A percentile compares a stretch with the other conserved stretches of the same genome.
Conservation (phyloP, 352 stramenopile genomes). For the Thraustochytrium striatum region DNA sequence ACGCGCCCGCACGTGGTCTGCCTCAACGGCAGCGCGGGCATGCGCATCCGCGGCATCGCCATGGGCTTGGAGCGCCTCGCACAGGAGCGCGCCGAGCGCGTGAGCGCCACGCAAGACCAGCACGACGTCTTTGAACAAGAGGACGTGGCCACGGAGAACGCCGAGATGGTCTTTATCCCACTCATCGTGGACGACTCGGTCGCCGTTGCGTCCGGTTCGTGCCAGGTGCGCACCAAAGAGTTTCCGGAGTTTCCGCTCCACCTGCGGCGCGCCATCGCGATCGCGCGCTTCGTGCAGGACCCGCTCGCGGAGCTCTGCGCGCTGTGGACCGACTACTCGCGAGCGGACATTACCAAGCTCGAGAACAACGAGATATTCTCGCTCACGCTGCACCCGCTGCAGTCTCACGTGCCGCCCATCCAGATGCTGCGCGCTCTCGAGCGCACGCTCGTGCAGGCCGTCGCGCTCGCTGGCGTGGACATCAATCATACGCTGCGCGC, state of each 20-base stretch:
- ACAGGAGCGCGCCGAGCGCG: neutral
- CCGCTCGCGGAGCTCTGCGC: constrained; percentile 66
- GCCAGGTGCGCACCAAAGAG: constrained; percentile 18
- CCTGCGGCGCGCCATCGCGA: constrained; percentile 58
- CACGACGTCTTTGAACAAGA: neutral
- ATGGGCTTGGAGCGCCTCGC: constrained; percentile 18
- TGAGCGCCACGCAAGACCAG: neutral
- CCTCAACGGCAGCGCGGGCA: constrained; percentile 22
- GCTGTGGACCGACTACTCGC: constrained; percentile 57
- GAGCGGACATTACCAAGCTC: constrained; percentile 61
- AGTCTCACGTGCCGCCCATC: constrained; percentile 63
- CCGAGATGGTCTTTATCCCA: constrained; percentile 27
- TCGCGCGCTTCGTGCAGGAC: constrained; percentile 66
- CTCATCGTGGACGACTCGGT: constrained; percentile 21
- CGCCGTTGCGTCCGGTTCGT: neutral
- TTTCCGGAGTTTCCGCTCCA: neutral
- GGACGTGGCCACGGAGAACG: constrained; percentile 24
- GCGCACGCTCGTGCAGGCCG: constrained; percentile 62
- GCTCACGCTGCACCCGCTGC: constrained; percentile 67
- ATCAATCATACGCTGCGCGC: constrained; percentile 58
- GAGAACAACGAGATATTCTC: constrained; percentile 62
- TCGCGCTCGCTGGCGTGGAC: constrained; percentile 64
- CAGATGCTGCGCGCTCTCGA: constrained; percentile 65
- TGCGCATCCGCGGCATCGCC: constrained; percentile 35
- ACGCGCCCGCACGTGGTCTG: neutral